Conservation (phyloP, 2,329 filamentous ascomycete genomes). For the Sclerotinia subarctica region DNA sequence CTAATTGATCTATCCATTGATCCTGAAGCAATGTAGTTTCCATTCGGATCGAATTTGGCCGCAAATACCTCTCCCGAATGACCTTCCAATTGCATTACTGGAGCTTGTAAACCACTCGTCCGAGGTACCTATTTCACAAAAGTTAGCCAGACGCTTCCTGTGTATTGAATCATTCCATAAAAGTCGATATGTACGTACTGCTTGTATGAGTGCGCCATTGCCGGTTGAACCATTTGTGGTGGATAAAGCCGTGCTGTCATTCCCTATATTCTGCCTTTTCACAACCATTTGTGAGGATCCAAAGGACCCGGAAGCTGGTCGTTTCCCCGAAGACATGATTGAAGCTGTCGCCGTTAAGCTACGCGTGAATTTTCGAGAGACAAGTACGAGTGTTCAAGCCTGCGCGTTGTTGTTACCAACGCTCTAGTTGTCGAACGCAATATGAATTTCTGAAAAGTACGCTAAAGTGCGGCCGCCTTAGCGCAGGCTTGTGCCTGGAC, state of each 20-base stretch:
- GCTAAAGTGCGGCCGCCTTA: constrained; percentile 20
- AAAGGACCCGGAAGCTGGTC: constrained; percentile 82
- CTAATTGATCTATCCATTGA: constrained; percentile 92
- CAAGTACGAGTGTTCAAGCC: not conserved
- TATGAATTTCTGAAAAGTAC: constrained; percentile 19
- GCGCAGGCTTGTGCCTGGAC: constrained; percentile 12
- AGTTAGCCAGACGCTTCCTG: constrained; percentile 30
- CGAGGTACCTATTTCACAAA: constrained; percentile 60
- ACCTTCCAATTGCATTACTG: constrained; percentile 89
- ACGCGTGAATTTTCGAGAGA: not conserved
- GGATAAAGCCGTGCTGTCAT: constrained; percentile 50
- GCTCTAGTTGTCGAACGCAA: not conserved
- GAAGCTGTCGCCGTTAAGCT: not conserved
- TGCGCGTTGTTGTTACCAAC: constrained; percentile 10
- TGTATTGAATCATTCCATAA: constrained; percentile 15
- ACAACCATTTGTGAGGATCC: constrained; percentile 76
- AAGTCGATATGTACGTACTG: constrained; percentile 49
- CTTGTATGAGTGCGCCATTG: constrained; percentile 63
- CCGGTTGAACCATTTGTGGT: constrained; percentile 53
- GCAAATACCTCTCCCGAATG: constrained; percentile 84
- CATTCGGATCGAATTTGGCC: constrained; percentile 83
- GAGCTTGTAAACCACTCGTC: constrained; percentile 80
- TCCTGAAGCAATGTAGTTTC: constrained; percentile 85
- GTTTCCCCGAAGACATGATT: constrained; percentile 84
- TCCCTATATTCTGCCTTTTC: constrained; percentile 76